Evolutionary conservation across 1,284 basidiomycete species (phyloP).

Genomic region (Ustilago lituana): DNA sequence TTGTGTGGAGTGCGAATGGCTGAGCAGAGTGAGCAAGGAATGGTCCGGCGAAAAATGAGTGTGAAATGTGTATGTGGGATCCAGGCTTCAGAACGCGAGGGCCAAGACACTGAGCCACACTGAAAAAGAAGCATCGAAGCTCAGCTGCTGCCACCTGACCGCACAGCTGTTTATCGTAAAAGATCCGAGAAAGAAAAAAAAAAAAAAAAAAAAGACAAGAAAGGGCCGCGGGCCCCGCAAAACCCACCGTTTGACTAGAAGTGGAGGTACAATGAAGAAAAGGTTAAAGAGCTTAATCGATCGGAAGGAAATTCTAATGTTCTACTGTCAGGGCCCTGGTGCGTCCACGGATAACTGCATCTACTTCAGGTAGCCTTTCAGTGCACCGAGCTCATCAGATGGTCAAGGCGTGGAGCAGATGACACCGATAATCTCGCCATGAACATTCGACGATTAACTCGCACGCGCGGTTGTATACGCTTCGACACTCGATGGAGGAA

Average conservation of each 20-base stretch:
- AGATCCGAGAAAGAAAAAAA: slow-evolving; percentile 1
- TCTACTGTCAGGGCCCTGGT: no score
- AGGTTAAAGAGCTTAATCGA: background rate
- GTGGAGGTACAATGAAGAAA: no score
- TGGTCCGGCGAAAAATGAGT: no score
- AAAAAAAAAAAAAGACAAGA: background rate
- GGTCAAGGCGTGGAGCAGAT: no score
- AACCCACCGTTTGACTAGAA: background rate
- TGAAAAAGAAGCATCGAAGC: background rate
- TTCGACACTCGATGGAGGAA: background rate
- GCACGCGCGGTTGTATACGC: no score
- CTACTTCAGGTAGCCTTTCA: no score
- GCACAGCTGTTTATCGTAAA: background rate
- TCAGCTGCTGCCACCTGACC: slow-evolving; percentile 12
- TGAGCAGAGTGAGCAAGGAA: background rate
- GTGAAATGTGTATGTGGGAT: no score
- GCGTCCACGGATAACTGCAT: no score
- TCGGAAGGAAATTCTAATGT: slow-evolving; percentile 1
- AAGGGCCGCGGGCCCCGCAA: background rate
- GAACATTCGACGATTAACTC: no score
- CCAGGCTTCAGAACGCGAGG: no score
- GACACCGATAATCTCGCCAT: background rate
- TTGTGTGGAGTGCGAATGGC: slow-evolving; percentile 1
- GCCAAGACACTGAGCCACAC: slow-evolving; percentile 12
- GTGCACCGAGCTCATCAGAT: no score